Evolutionary conservation across 805 yeast species (phyloP), one percentile per base, ranked within the genome.

Genomic region (Barnettozyma populi): DNA sequence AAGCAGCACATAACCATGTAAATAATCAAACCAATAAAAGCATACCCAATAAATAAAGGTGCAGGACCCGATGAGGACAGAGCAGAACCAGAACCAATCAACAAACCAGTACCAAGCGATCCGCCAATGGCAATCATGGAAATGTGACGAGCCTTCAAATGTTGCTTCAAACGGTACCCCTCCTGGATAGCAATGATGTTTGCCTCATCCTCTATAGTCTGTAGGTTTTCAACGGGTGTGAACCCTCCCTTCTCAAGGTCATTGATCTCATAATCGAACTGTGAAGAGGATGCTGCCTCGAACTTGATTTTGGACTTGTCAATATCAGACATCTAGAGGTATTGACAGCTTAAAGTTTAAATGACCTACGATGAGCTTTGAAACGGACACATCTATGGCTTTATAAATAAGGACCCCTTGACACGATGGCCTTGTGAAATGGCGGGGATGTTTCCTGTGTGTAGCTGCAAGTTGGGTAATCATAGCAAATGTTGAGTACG

Each of bases 61-160:
- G 70, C 78, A 4, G 87, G 85, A 10, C 89, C 89, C 50, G 83
- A 80, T 19, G 73, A 69, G 16, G 61, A 61, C 45, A 84, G 65
- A 0, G 85, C 78, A 36, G 74, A 64, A 47, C 86, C 87, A 6
- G 84, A 74, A 44, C 86, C 86, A 47, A 82, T 76, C 49, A 83
- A 78, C 49, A 82, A 64, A 57, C 88, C 87, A 23, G 88, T 81
- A 66, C 89, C 89, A 51, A 83, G 76, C 46, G 82, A 75, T 59
- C 87, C 86, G 53, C 86, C 89, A 50, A 84, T 75, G 43, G 88
- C 84, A 53, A 83, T 75, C 77, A 83, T 80, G 51, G 78, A 77
- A 56, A 82, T 65, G 59, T 81, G 86, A 66, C 85, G 74, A 34
- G 73, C 70, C 23, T 46, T 36, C 11, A 46, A 19, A 20, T 41